These are phyloP conservation scores for Spiromastix sp. DNA, from an alignment of 2,329 filamentous ascomycete species.

Conservation along the genomic window DNA sequence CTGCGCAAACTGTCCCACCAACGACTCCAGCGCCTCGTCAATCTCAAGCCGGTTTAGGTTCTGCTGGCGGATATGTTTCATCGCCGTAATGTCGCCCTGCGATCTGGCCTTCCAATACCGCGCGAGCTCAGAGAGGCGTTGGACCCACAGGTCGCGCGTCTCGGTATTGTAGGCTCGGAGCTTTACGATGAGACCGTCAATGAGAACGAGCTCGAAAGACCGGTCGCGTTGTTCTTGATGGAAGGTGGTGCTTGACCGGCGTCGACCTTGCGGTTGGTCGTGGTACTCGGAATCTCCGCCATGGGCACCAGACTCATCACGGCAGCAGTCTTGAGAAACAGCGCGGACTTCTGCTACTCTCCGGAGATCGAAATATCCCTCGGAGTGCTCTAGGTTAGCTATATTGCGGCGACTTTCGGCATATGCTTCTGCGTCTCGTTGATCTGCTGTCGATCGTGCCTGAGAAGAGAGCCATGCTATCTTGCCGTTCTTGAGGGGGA, in stretches of 20 bases:
- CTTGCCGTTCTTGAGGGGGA: slow-evolving; percentile 41
- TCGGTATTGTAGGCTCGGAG: slow-evolving; percentile 48
- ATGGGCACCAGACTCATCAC: slow-evolving; percentile 44
- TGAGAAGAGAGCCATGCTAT: slow-evolving; percentile 48
- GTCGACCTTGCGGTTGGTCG: slow-evolving; percentile 32
- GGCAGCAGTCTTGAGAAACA: slow-evolving; percentile 40
- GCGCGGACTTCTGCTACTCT: slow-evolving; percentile 48
- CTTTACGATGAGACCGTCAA: slow-evolving; percentile 51
- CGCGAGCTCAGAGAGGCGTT: slow-evolving; percentile 44
- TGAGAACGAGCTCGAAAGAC: slow-evolving; percentile 51
- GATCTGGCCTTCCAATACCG: slow-evolving; percentile 53
- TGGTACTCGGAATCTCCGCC: slow-evolving; percentile 48
- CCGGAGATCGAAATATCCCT: slow-evolving; percentile 55
- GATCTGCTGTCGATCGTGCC: slow-evolving; percentile 34
- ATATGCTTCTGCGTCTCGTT: slow-evolving; percentile 48
- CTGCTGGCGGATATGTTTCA: slow-evolving; percentile 45
- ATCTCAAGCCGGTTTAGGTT: slow-evolving; percentile 53
- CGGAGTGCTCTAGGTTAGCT: slow-evolving; percentile 47
- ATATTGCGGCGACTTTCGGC: slow-evolving; percentile 49
- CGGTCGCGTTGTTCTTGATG: slow-evolving; percentile 45
- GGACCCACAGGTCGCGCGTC: slow-evolving; percentile 53
- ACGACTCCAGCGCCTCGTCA: slow-evolving; percentile 55
- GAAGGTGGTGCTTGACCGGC: slow-evolving; percentile 36
- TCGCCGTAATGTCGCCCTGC: slow-evolving; percentile 45
- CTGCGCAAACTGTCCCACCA: slow-evolving; percentile 54